Evolutionary conservation across 805 yeast species (phyloP).

Genomic region (Metschnikowia shivogae): DNA sequence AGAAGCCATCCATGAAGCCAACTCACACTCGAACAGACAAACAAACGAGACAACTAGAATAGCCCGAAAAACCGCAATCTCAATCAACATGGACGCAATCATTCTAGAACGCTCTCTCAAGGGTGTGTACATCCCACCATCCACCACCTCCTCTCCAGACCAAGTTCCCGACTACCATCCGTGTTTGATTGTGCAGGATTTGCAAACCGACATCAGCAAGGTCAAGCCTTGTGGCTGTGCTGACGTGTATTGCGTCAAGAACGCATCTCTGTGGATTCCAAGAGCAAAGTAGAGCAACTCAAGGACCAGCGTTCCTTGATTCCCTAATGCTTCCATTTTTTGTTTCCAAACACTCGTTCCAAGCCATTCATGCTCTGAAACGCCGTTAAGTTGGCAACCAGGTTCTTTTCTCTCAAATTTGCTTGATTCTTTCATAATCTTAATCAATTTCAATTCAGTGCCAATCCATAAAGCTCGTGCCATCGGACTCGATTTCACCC

Average conservation of each 20-base stretch:
- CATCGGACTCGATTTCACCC: no score
- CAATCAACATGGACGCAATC: conserved; percentile 37
- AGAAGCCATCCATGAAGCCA: not conserved
- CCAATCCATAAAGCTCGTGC: no score
- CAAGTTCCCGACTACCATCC: conserved; percentile 52
- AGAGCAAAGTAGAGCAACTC: conserved; percentile 48
- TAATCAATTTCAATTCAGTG: not conserved
- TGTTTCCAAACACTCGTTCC: not conserved
- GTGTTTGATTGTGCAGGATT: conserved; percentile 54
- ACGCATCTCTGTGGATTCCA: conserved; percentile 40
- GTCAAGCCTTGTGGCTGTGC: conserved; percentile 41
- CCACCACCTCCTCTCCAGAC: conserved; percentile 9
- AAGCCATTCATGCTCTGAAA: not conserved
- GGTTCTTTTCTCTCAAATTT: no score
- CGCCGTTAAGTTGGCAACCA: not conserved
- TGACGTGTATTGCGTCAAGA: conserved; percentile 36
- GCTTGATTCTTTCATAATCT: not conserved
- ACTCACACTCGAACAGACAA: no score
- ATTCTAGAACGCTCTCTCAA: conserved; percentile 35
- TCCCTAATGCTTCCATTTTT: not conserved
- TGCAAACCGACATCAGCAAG: conserved; percentile 44
- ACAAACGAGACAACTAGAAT: no score
- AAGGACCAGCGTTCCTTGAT: not conserved
- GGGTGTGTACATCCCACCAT: conserved; percentile 47
- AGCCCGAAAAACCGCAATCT: no score